Evolutionary conservation across 139 green algal genomes (phyloP).

Genomic region (Chlorella sp.): DNA sequence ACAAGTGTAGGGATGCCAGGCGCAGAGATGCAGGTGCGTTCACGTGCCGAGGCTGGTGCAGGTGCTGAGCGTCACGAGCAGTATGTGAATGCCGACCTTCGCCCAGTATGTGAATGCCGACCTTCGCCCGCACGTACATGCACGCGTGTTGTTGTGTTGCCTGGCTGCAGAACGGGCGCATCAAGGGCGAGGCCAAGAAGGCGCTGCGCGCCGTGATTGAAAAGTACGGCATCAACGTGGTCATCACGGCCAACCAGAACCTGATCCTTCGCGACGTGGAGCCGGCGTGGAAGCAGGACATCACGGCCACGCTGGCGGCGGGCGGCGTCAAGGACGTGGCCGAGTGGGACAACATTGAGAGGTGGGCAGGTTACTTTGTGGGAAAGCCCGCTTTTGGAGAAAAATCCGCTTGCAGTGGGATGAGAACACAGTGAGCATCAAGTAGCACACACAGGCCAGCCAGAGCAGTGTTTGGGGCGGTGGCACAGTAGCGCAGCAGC

Average conservation of each 20-base stretch:
- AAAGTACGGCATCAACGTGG: slow-evolving; percentile 47
- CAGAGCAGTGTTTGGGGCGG: too few species aligned
- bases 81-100: too few species aligned
- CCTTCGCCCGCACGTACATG: too few species aligned
- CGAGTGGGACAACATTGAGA: slow-evolving; percentile 74
- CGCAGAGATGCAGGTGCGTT: too few species aligned
- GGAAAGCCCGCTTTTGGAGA: too few species aligned
- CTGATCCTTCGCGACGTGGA: slow-evolving; percentile 92
- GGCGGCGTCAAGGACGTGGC: slow-evolving; percentile 50
- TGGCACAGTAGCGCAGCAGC: too few species aligned
- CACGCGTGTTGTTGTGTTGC: slow-evolving; percentile 2
- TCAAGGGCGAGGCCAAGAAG: slow-evolving; percentile 87
- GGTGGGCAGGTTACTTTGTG: too few species aligned
- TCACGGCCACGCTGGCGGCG: slow-evolving; percentile 54
- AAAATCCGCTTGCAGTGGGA: too few species aligned
- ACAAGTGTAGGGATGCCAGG: too few species aligned
- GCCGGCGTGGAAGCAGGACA: slow-evolving; percentile 76
- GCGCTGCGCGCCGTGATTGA: slow-evolving; percentile 79
- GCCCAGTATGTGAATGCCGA: too few species aligned
- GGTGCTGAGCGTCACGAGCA: background rate
- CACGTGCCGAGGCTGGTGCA: too few species aligned
- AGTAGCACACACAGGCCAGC: too few species aligned
- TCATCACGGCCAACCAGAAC: slow-evolving; percentile 75
- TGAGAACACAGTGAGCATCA: background rate
- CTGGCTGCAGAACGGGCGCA: slow-evolving; percentile 48